Base-by-base conservation (phyloP, 2,329 filamentous ascomycete species). In the Nannizziopsis arthrosporioides region DNA sequence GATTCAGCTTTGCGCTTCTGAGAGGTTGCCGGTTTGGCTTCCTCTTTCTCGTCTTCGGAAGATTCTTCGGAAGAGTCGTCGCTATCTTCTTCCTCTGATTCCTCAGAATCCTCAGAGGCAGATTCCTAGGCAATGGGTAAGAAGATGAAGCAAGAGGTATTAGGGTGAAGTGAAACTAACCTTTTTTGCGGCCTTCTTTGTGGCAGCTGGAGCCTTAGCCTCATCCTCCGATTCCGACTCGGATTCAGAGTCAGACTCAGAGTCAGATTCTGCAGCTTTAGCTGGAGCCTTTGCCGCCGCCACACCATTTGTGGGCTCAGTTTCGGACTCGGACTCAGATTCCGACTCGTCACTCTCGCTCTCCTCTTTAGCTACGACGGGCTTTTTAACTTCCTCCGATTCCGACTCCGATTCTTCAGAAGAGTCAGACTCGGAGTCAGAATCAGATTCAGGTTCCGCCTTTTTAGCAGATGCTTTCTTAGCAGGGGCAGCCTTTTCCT, bases 1-100 rank as follows among this genome's bases (percentile, higher is more conserved):
- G 66, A 62, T 49, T 73, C 66, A 18, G 71, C 69, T 64, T 73
- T 74, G 59, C 71, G 71, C 63, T 73, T 74, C 62, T 69, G 57
- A 17, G 45, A 42, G 39, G 56, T 48, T 17, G 54, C 42, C 19
- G 56, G 54, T 14, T 57, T 54, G 37, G 56, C 53, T 30, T 49
- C 44, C 27, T 64, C 22, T 45, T 59, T 50, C 12, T 55, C 55
- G 17, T 58, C 54, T 32, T 63, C 59, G 57, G 65, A 51, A 62
- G 60, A 27, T 60, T 57, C 48, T 56, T 70, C 43, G 58, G 30
- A 56, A 54, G 63, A 54, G 59, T 59, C 47, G 18, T 3, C 36
- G 8, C 7, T 27, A 27, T 31, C 36, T 55, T 57, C 37, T 15
- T 52, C 50, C n/a, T 52, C 50, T 18, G 51, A 53, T 27, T 46